Conservation (phyloP, 2,329 filamentous ascomycete species). For the Macrophomina phaseolina region DNA sequence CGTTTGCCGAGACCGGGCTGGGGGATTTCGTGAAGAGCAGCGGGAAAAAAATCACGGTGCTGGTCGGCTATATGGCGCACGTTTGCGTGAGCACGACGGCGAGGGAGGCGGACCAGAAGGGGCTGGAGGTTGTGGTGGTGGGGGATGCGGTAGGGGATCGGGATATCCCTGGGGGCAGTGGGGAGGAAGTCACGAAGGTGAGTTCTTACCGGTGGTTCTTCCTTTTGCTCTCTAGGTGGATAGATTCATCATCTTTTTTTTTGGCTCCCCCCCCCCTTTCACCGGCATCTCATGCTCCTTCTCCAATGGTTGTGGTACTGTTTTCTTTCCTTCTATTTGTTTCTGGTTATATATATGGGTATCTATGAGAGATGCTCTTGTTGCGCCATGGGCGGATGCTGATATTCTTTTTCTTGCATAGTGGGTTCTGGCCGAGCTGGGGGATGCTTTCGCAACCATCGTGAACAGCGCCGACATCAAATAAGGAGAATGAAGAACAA, state of each 20-base stretch:
- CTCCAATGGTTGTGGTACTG: too few relatives aligned
- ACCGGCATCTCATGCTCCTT: too few relatives aligned
- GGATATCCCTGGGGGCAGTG: conserved; percentile 67
- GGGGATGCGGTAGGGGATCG: conserved; percentile 70
- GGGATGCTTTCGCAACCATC: conserved; percentile 67
- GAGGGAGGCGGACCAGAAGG: conserved; percentile 63
- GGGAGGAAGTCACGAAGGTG: conserved; percentile 57
- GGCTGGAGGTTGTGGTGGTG: conserved; percentile 67
- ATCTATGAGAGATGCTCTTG: neutral
- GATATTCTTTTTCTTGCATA: conserved; percentile 28
- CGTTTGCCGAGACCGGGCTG: conserved; percentile 67
- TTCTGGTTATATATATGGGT: neutral
- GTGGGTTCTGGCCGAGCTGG: conserved; percentile 64
- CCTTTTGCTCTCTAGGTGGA: too few relatives aligned
- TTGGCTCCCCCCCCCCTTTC: neutral
- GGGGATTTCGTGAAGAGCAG: conserved; percentile 59
- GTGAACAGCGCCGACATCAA: conserved; percentile 58
- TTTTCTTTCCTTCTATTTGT: neutral
- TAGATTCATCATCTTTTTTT: neutral
- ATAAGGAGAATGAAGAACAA: conserved; percentile 30
- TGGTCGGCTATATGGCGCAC: conserved; percentile 70
- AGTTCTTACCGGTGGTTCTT: neutral
- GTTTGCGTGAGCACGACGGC: conserved; percentile 69
- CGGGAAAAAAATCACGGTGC: conserved; percentile 64
- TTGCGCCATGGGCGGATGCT: neutral